phyloP scores from a whole-genome alignment of 345 rosid genomes.

The Lumnitzera littorea region DNA sequence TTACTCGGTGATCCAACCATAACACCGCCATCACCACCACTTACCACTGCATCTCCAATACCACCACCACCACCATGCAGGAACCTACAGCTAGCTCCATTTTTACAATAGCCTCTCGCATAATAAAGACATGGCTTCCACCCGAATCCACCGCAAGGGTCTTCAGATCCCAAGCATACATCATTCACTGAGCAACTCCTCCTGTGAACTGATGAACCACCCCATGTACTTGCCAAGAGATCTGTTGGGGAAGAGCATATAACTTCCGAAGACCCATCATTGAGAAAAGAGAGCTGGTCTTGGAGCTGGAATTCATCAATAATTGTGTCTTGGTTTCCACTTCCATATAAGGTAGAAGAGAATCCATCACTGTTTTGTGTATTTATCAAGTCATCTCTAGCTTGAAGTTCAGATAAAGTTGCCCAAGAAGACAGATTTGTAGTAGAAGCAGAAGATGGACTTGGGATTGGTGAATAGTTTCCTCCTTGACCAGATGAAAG shows the following conservation, averaged over 20 bases:
- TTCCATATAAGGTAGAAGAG: conserved; percentile 57
- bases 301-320: conserved; percentile 60
- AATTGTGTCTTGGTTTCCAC: conserved; percentile 18
- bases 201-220: conserved; percentile 43
- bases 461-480: conserved; percentile 29
- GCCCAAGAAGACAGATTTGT: conserved; percentile 26
- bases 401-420: conserved; percentile 29
- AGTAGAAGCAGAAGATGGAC: conserved; percentile 23
- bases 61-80: conserved; percentile 45
- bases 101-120: conserved; percentile 91
- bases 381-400: conserved; percentile 7
- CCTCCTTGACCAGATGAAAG: conserved; percentile 15
- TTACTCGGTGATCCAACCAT: conserved; percentile 56
- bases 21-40: conserved; percentile 5
- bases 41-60: conserved; percentile 27
- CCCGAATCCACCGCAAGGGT: conserved; percentile 55
- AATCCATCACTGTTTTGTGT: conserved; percentile 13
- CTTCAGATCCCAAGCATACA: conserved; percentile 54
- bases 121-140: conserved; percentile 86
- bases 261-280: conserved; percentile 36
- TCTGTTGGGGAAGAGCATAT: conserved; percentile 40
- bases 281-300: conserved; percentile 58
- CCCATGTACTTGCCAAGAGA: conserved; percentile 29
- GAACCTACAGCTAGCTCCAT: conserved; percentile 79
- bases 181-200: conserved; percentile 75